phyloP scores from a whole-genome alignment of 495 filamentous ascomycete genomes.

The Bathelium albidoporum region DNA sequence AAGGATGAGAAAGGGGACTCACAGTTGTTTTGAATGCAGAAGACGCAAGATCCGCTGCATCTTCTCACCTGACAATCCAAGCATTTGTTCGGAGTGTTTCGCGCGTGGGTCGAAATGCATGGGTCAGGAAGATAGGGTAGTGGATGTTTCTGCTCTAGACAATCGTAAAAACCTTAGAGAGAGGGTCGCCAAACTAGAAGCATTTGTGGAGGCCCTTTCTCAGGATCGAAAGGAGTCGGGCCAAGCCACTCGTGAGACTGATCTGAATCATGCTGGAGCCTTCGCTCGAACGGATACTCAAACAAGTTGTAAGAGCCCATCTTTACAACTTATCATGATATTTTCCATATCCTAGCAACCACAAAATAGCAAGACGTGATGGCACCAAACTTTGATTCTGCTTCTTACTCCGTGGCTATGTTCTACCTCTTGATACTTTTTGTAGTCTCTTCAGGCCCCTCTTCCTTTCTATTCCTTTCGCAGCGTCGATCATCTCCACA shows the following conservation, averaged over 20 bases:
- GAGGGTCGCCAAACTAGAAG: constrained; percentile 25
- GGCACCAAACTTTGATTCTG: too few species aligned
- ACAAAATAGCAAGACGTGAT: too few species aligned
- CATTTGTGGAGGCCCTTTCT: constrained; percentile 23
- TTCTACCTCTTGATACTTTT: too few species aligned
- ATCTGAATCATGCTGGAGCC: background rate
- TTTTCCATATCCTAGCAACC: too few species aligned
- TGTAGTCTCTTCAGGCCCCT: too few species aligned
- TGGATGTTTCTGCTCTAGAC: constrained; percentile 20
- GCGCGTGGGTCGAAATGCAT: constrained; percentile 26
- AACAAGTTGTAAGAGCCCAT: background rate
- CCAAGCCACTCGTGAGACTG: background rate
- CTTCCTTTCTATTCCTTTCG: too few species aligned
- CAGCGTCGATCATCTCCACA: too few species aligned
- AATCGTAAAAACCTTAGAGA: constrained; percentile 30
- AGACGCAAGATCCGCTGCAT: constrained; percentile 28
- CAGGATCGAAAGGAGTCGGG: constrained; percentile 12
- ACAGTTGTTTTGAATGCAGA: constrained; percentile 30
- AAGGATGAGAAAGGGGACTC: constrained; percentile 29
- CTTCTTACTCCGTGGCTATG: too few species aligned
- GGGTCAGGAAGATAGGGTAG: constrained; percentile 25
- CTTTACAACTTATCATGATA: too few species aligned
- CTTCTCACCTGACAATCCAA: constrained; percentile 22
- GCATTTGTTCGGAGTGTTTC: constrained; percentile 28
- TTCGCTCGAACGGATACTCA: background rate